Base-by-base conservation (phyloP, 768 basidiomycete species). In the Boletus patriciae region DNA sequence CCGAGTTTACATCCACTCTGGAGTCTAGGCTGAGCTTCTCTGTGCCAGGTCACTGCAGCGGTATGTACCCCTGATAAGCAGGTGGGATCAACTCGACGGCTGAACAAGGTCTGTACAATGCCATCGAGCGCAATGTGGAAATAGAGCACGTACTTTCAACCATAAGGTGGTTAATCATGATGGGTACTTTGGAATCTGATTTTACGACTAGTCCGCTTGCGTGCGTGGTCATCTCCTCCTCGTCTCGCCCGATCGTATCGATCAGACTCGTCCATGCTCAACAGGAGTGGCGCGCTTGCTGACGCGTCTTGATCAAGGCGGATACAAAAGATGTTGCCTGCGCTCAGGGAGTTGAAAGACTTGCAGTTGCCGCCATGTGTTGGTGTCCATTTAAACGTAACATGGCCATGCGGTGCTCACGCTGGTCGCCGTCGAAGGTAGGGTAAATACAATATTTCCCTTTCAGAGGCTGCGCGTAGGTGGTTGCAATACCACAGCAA, bases 41-140 rank as follows among this genome's bases (percentile, higher is more conserved):
- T 15, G n/a, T 25, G 27, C 10, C 36, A 64, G 55, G 80, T 83
- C 36, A 78, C 80, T 2, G 77, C 82, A 60, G 75, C 76, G 4
- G 73, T 76, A 38, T 62, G 52, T 31, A 74, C 77, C 45, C 79
- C 80, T 57, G 66, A 72, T 16, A 65, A 71, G 36, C 75, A 79
- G 77, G 77, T 25, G 84, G 75, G 73, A 72, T 83, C 59, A 70
- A 72, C 63, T 80, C 81, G 0, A 78, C 77, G 0, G 73, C 77
- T 13, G 82, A 82, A 61, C 81, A 83, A 59, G 79, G 77, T 1
- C 51, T 79, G 46, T 81, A 80, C 66, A 80, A 81, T 54, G 73
- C 72, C 10, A 64, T 81, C n/a, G 77, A 78, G 52, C 72, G 79
- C 37, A 59, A 13, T 13, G 25, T 51, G 21, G 56, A 65, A 55